Evolutionary conservation across 495 filamentous ascomycete species (phyloP).

Genomic region (Penicillium roqueforti): DNA sequence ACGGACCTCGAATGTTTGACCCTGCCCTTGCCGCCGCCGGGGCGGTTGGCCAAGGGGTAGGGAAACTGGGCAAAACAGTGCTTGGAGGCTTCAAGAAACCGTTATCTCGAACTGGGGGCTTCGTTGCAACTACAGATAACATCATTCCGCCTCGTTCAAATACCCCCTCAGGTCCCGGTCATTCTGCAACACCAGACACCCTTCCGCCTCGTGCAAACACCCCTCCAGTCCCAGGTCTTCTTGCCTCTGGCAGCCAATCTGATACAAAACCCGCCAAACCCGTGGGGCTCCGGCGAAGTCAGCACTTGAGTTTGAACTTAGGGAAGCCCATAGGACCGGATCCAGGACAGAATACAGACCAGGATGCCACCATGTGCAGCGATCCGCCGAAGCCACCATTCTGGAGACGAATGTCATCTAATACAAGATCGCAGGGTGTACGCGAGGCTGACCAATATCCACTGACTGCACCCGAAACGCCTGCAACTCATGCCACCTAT

Average conservation of each 20-base stretch:
- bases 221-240: slow-evolving; percentile 1
- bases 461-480: slow-evolving; percentile 34
- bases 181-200: slow-evolving; percentile 5
- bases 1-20: slow-evolving; percentile 27
- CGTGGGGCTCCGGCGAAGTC: neutral
- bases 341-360: neutral
- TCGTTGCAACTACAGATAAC: slow-evolving; percentile 24
- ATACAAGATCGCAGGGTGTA: slow-evolving; percentile 25
- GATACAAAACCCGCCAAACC: neutral
- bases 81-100: slow-evolving; percentile 47
- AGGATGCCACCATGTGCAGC: slow-evolving; percentile 1
- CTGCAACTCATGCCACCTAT: slow-evolving; percentile 17
- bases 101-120: slow-evolving; percentile 54
- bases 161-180: slow-evolving; percentile 1
- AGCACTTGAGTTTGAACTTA: neutral
- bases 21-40: slow-evolving; percentile 42
- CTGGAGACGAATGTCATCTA: slow-evolving; percentile 42
- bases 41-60: slow-evolving; percentile 60
- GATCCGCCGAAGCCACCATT: slow-evolving; percentile 36
- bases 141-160: slow-evolving; percentile 2
- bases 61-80: slow-evolving; percentile 52
- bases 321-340: neutral
- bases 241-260: neutral
- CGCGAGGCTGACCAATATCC: slow-evolving; percentile 38
- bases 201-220: slow-evolving; percentile 3